Percentiles rank a stretch among this genome's conserved stretches.
phyloP scores from a whole-genome alignment of 345 rosid genomes.

The Camelina sativa region DNA sequence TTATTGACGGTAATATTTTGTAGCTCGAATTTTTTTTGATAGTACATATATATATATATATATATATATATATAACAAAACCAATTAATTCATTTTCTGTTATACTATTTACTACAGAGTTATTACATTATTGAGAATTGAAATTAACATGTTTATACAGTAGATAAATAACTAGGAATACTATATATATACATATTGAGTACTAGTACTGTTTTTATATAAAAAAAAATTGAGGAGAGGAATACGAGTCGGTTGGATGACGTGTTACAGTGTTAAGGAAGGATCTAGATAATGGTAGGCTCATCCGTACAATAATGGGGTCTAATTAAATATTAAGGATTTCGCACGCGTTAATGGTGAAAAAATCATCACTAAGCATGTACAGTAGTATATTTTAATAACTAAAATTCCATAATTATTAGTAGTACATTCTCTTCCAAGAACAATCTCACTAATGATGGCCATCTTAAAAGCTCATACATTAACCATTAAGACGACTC shows the following conservation, averaged over 20 bases:
- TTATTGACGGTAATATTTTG: neutral
- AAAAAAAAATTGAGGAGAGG: neutral
- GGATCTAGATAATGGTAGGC: conserved; percentile 30
- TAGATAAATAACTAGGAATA: no score
- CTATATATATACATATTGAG: no score
- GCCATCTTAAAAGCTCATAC: conserved; percentile 33
- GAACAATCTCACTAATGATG: conserved; percentile 38
- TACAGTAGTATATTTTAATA: conserved; percentile 12
- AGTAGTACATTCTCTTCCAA: neutral
- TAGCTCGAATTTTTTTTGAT: no score
- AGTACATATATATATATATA: neutral
- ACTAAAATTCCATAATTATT: neutral
- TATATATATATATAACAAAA: neutral
- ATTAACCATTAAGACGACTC: conserved; percentile 14
- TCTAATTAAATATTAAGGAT: conserved; percentile 35
- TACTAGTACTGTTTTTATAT: neutral
- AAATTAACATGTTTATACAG: no score
- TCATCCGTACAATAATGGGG: conserved; percentile 40
- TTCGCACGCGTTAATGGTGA: conserved; percentile 43
- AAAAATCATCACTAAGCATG: conserved; percentile 39
- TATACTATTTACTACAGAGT: neutral
- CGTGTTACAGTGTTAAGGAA: conserved; percentile 33
- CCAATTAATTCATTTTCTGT: neutral
- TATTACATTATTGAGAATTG: no score
- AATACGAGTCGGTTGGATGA: conserved; percentile 7